Evolutionary conservation across 805 yeast species (phyloP), one percentile per base, ranked within the genome.

Genomic region (Torulaspora quercuum): DNA sequence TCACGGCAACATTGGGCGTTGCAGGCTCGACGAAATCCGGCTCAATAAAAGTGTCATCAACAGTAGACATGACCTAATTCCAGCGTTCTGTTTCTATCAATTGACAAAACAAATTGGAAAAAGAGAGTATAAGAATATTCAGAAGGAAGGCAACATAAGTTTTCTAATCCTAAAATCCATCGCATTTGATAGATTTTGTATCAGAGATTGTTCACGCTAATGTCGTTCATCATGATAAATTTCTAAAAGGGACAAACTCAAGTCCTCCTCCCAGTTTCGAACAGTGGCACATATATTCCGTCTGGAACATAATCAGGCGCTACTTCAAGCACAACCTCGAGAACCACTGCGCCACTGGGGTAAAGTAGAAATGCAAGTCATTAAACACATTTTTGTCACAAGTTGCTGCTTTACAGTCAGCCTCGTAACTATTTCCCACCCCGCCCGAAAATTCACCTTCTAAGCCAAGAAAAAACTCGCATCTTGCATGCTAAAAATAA

Each of bases 81-180:
- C 25, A 7, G 20, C 9, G 16, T 12, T 29, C 25, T n/a, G 23
- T 23, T 36, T 8, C 10, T 25, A 7, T 9, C 12, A n/a, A 9
- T 20, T 16, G 7, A 7, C 21, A 13, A 17, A 34, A 13, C 7
- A 20, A 25, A 14, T 23, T 29, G 29, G 27, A 36, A 39, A 40
- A 44, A 33, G 34, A 31, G 11, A 14, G 20, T 33, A n/a, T 18
- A 17, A 26, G 28, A 36, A 21, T 41, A 21, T 29, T 61, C 66
- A 61, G 66, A 59, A 61, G 66, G 66, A 61, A 61, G 64, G 66
- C 66, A 61, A 61, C 66, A 60, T 55, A 51, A 46, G 58, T 53
- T 59, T 61, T 57, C 49, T 59, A 60, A 60, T 59, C 63, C 47
- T 50, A 43, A 39, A 48, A 49, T 45, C 49, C 42, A 33, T 35